phyloP scores from a whole-genome alignment of 768 basidiomycete species.

The Russula vinacea region DNA sequence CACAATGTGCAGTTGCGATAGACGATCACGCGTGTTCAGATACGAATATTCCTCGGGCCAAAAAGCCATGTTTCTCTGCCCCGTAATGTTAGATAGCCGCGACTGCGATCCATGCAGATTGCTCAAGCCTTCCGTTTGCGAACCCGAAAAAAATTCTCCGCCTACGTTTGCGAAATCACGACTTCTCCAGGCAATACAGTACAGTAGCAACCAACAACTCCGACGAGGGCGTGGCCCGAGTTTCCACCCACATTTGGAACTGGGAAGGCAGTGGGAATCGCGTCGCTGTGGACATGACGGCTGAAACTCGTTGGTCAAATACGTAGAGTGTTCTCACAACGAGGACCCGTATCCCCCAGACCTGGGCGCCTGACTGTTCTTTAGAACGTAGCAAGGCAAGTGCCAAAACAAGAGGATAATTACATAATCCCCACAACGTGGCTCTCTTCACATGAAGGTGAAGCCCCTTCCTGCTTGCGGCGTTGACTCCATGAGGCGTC shows the following conservation, averaged over 20 bases:
- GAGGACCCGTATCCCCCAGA: no score
- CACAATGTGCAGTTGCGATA: not conserved
- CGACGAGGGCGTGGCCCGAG: not conserved
- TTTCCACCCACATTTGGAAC: not conserved
- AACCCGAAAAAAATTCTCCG: not conserved
- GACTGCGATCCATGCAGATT: not conserved
- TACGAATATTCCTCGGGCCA: not conserved
- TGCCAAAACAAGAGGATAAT: not conserved
- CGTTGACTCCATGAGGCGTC: conserved; percentile 21
- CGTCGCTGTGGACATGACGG: not conserved
- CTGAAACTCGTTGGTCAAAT: not conserved
- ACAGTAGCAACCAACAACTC: not conserved
- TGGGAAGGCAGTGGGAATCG: not conserved
- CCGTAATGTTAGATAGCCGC: not conserved
- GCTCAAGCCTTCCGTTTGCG: not conserved
- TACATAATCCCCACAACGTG: conserved; percentile 2
- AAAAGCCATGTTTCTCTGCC: not conserved
- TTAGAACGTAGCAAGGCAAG: not conserved
- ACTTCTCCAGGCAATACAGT: not conserved
- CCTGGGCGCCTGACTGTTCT: not conserved
- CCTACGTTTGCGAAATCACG: not conserved
- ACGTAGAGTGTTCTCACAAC: not conserved
- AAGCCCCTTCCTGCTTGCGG: conserved; percentile 14
- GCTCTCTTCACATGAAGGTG: not conserved
- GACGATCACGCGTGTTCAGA: not conserved